phyloP scores from a whole-genome alignment of 2,329 filamentous ascomycete species.

The Graphilbum fragrans region DNA sequence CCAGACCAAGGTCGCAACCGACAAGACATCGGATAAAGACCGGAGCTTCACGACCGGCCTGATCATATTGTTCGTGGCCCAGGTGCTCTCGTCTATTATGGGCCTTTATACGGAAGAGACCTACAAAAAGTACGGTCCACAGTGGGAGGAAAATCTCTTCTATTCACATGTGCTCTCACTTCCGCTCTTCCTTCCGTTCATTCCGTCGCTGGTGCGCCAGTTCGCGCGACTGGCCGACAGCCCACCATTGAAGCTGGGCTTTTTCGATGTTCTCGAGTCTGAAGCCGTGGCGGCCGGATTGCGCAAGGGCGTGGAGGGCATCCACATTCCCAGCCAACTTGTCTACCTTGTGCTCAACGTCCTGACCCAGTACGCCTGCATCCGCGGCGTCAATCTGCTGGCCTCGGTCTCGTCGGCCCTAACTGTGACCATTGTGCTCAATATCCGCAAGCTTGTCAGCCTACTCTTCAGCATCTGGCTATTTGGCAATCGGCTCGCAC shows the following conservation, averaged over 20 bases:
- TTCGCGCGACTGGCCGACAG: constrained; percentile 53
- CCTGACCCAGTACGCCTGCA: constrained; percentile 86
- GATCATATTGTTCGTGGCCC: constrained; percentile 71
- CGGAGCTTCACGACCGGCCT: constrained; percentile 56
- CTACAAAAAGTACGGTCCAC: constrained; percentile 72
- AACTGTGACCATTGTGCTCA: constrained; percentile 92
- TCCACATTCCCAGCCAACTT: constrained; percentile 54
- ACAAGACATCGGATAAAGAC: constrained; percentile 15
- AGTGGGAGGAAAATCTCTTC: constrained; percentile 94
- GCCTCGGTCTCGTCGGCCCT: constrained; percentile 80
- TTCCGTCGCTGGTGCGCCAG: constrained; percentile 51
- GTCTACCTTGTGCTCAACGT: constrained; percentile 65
- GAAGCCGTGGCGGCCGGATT: constrained; percentile 22
- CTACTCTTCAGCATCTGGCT: constrained; percentile 85
- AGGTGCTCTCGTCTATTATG: constrained; percentile 86
- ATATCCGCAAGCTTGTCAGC: constrained; percentile 87
- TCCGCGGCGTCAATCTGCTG: constrained; percentile 89
- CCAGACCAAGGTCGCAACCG: constrained; percentile 55
- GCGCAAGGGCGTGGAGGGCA: constrained; percentile 22
- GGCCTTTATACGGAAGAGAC: constrained; percentile 89
- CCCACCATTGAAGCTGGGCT: constrained; percentile 40
- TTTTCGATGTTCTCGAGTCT: constrained; percentile 17
- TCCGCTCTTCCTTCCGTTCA: constrained; percentile 63
- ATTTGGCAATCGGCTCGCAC: constrained; percentile 74
- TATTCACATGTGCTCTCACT: constrained; percentile 69